Base-by-base conservation (phyloP, 495 filamentous ascomycete species). In the Lasiosphaeria miniovina region DNA sequence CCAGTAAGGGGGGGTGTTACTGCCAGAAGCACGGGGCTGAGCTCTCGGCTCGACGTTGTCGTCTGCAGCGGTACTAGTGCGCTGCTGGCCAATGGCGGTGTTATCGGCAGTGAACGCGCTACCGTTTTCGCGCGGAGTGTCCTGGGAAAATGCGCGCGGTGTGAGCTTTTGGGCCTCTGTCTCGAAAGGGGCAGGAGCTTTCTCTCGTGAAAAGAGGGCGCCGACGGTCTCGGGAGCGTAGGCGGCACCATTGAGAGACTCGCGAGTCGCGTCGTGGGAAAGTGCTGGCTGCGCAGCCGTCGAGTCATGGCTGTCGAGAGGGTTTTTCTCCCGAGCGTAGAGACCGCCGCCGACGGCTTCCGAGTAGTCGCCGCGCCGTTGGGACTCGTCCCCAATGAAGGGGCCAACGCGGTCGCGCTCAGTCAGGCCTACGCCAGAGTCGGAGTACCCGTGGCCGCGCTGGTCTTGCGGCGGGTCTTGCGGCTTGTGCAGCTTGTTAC, bases 1-100 rank as follows among this genome's bases (percentile, higher is more conserved):
- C 76, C 76, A 77, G 59, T 78, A 76, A 0, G 74, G 71, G 8
- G 65, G 31, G 1, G 48, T 15, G 4, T n/a, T 52, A 32, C 49
- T 6, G 46, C 24, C n/a, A 24, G 24, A 2, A 24, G 24, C 24
- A 24, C 24, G 24, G 1, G 31, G 4, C 35, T 43, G 45, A 0
- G 40, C 14, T 7, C 61, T 36, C 36, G 14, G 1, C 12, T 36
- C 49, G 55, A 32, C 32, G 7, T 48, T 54, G 10, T 49, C 36
- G 32, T 4, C 41, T n/a, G 49, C 12, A 0, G 10, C 4, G 9
- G 11, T 43, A 0, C 6, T 5, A 6, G 11, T 43, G 8, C 31
- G 24, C 3, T 17, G 33, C 31, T 57, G 45, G 35, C 43, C 24
- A 54, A 31, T 11, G 24, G 12, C 9, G 10, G 50, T 34, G 7